These are phyloP conservation scores for Hyphopichia wangnamkhiaoensis DNA, from an alignment of 1,139 yeast species.

Conservation along the genomic window DNA sequence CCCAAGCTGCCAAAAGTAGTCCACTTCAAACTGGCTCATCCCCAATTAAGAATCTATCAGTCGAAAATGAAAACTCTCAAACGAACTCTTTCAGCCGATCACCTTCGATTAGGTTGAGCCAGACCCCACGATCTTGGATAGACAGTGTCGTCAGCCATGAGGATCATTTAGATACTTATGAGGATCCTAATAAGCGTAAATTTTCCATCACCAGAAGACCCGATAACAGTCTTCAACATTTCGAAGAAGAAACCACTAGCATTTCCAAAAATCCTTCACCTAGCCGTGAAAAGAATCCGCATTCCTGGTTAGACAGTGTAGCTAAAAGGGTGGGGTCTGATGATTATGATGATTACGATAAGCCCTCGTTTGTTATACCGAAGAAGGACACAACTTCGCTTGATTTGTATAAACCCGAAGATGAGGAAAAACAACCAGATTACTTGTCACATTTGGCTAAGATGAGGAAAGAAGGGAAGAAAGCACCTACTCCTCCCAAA, in stretches of 20 bases:
- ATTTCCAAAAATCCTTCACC: conserved; percentile 4
- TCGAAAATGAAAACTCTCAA: neutral
- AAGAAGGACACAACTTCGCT: conserved; percentile 4
- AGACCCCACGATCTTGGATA: conserved; percentile 8
- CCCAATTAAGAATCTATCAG: neutral
- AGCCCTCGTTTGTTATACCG: conserved; percentile 4
- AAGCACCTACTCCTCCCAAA: neutral
- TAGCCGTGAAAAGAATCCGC: conserved; percentile 13
- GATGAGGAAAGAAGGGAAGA: conserved; percentile 2
- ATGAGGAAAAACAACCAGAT: conserved; percentile 1
- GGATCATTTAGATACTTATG: neutral
- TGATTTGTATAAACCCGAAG: conserved; percentile 1
- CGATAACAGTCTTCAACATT: neutral
- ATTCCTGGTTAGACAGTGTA: conserved; percentile 22
- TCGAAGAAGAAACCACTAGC: neutral
- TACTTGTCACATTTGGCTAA: conserved; percentile 1
- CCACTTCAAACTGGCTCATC: neutral
- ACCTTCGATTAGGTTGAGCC: neutral
- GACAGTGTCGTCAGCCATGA: conserved; percentile 9
- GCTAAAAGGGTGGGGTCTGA: conserved; percentile 1
- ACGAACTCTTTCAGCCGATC: neutral
- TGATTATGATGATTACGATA: neutral
- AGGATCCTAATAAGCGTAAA: neutral
- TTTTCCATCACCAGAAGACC: neutral
- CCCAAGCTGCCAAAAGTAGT: conserved; percentile 10